Percentiles rank a stretch among this genome's conserved stretches.
These are phyloP conservation scores for Wickerhamomyces chaumierensis DNA, from an alignment of 805 yeast genomes.

Conservation along the genomic window DNA sequence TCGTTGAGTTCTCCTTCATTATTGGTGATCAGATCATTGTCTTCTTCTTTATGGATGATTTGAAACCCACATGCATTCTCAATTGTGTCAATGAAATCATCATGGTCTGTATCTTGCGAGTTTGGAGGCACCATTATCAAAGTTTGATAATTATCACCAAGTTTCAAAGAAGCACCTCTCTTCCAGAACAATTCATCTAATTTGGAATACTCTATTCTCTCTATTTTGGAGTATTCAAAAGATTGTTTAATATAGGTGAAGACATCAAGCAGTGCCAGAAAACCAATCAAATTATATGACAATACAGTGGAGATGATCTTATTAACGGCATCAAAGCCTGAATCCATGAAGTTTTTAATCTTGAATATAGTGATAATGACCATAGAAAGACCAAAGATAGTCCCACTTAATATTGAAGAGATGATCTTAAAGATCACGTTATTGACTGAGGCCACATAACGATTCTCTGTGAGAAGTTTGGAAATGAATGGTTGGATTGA, in stretches of 20 bases:
- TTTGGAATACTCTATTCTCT: neutral
- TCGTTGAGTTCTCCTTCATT: neutral
- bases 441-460: neutral
- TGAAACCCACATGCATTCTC: neutral
- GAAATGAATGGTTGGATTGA: neutral
- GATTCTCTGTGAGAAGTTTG: neutral
- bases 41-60: too few species aligned
- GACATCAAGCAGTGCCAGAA: neutral
- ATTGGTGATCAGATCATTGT: too few species aligned
- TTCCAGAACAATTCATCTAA: neutral
- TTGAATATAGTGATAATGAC: neutral
- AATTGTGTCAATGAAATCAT: neutral
- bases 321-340: neutral
- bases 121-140: neutral
- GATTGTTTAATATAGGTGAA: neutral
- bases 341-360: neutral
- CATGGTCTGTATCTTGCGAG: neutral
- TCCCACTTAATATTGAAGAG: neutral
- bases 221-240: neutral
- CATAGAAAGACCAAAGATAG: neutral
- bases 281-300: neutral
- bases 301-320: neutral
- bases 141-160: neutral
- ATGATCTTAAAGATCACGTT: neutral
- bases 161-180: neutral